phyloP scores from a whole-genome alignment of 768 basidiomycete genomes.

The Boletus rubroflammeus region DNA sequence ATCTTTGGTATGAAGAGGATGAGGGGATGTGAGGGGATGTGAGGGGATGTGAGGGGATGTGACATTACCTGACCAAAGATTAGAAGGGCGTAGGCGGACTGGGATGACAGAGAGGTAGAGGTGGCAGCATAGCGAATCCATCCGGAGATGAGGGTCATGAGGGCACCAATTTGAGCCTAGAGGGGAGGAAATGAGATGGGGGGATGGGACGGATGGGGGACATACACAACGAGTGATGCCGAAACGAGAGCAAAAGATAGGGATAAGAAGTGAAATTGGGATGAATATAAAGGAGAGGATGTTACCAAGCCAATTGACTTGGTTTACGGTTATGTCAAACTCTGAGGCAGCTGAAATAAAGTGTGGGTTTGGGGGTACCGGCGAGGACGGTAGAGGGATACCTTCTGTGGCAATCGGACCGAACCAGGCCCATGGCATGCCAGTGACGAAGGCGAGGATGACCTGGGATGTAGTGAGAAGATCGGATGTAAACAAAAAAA shows the following conservation, averaged over 20 bases:
- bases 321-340: conserved; percentile 63
- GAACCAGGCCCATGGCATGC: conserved; percentile 78
- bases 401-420: conserved; percentile 75
- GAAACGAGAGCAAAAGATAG: conserved; percentile 52
- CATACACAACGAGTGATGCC: conserved; percentile 64
- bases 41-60: not conserved
- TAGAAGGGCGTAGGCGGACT: conserved; percentile 59
- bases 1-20: conserved; percentile 37
- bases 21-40: not conserved
- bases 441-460: conserved; percentile 57
- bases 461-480: conserved; percentile 37
- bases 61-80: conserved; percentile 63
- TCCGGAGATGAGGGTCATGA: conserved; percentile 53
- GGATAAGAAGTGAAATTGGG: conserved; percentile 57
- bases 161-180: conserved; percentile 63
- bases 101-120: conserved; percentile 44
- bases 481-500: too few species aligned
- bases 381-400: conserved; percentile 25
- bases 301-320: conserved; percentile 83
- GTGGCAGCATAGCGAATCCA: conserved; percentile 82
- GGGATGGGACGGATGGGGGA: conserved; percentile 3
- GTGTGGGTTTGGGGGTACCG: not conserved
- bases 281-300: conserved; percentile 60
- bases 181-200: not conserved
- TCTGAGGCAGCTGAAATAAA: conserved; percentile 49